phyloP scores from a whole-genome alignment of 2,329 filamentous ascomycete species.

The Sclerotinia trifoliorum region DNA sequence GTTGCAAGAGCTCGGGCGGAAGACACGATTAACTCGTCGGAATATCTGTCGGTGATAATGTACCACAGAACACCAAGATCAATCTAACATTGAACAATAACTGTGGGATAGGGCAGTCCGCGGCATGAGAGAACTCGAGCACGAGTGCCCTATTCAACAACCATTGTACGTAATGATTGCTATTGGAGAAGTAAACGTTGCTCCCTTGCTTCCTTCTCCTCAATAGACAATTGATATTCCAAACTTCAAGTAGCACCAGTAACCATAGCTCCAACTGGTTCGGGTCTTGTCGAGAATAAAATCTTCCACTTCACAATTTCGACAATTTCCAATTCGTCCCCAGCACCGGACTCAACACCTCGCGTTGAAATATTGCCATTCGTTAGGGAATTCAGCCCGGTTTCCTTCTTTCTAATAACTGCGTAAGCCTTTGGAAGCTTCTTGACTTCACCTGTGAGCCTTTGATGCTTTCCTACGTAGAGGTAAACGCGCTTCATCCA shows the following conservation, averaged over 20 bases:
- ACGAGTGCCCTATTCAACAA: background rate
- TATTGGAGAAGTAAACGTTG: background rate
- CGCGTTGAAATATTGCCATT: conserved; percentile 37
- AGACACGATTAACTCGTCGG: background rate
- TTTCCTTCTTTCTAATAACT: conserved; percentile 61
- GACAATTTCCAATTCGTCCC: conserved; percentile 76
- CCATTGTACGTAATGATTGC: background rate
- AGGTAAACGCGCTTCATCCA: conserved; percentile 93
- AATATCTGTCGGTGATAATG: background rate
- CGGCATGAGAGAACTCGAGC: background rate
- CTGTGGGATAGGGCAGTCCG: background rate
- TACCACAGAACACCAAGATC: background rate
- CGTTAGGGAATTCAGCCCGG: conserved; percentile 17
- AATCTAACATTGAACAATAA: too few relatives aligned
- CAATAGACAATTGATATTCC: background rate
- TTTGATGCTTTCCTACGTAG: conserved; percentile 85
- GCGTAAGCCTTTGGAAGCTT: conserved; percentile 77
- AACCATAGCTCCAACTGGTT: conserved; percentile 64
- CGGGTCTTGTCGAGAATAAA: conserved; percentile 78
- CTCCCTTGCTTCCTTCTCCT: background rate
- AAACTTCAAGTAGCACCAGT: background rate
- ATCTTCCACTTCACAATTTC: conserved; percentile 88
- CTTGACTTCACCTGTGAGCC: conserved; percentile 86
- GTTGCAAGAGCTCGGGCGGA: background rate
- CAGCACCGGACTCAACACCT: conserved; percentile 67